Evolutionary conservation across 192 early-diverging fungal species (phyloP).

Genomic region (Paraglomus brasilianum): DNA sequence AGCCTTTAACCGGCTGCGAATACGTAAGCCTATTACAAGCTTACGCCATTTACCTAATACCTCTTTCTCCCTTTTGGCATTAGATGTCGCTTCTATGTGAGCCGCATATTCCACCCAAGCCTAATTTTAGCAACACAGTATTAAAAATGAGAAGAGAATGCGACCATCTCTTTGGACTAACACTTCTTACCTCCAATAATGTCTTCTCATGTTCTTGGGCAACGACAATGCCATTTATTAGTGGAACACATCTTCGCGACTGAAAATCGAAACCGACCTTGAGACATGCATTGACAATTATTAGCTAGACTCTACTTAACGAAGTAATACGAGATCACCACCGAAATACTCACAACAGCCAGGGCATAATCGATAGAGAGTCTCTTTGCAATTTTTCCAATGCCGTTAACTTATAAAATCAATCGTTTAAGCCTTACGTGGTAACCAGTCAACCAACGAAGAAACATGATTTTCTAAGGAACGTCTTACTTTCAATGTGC

Average conservation of each 20-base stretch:
- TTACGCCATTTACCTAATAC: constrained; percentile 55
- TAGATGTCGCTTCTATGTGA: constrained; percentile 19
- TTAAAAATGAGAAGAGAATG: constrained; percentile 17
- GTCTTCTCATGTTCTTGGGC: constrained; percentile 55
- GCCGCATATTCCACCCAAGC: constrained; percentile 38
- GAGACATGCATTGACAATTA: constrained; percentile 20
- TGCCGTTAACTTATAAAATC: constrained; percentile 46
- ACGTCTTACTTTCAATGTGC: constrained; percentile 60
- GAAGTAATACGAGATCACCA: constrained; percentile 28
- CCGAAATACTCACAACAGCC: constrained; percentile 70
- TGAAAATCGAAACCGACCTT: constrained; percentile 75
- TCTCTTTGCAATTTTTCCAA: constrained; percentile 65
- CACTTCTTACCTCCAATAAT: constrained; percentile 52
- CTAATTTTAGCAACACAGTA: constrained; percentile 27
- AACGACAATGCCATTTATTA: constrained; percentile 70
- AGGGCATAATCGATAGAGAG: constrained; percentile 77
- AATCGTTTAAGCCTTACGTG: no score
- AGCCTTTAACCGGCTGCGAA: constrained; percentile 51
- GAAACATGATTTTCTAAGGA: neutral
- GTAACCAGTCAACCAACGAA: no score
- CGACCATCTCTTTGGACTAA: constrained; percentile 24
- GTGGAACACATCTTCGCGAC: constrained; percentile 56
- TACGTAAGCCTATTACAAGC: constrained; percentile 49
- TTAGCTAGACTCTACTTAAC: neutral
- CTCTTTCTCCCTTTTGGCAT: constrained; percentile 44